Conservation (phyloP, 2,329 filamentous ascomycete genomes). For the Trichoderma sp. region DNA sequence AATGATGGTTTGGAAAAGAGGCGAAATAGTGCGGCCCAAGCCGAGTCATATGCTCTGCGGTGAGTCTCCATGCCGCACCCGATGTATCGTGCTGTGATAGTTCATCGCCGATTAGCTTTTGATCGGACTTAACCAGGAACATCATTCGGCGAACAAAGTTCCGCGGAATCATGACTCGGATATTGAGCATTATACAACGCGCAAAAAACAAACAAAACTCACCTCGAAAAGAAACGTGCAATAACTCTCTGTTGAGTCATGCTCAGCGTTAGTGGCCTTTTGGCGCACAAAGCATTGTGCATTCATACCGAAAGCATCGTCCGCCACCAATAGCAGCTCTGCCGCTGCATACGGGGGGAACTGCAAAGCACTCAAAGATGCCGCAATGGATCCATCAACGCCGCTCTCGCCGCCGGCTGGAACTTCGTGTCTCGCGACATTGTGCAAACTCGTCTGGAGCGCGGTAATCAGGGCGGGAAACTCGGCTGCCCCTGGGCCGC, state of each 20-base stretch:
- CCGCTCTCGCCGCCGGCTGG: constrained; percentile 26
- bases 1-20: constrained; percentile 60
- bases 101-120: constrained; percentile 1
- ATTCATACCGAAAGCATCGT: constrained; percentile 46
- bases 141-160: background rate
- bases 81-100: constrained; percentile 51
- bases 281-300: constrained; percentile 52
- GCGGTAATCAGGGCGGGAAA: constrained; percentile 51
- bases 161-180: background rate
- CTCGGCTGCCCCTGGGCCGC: constrained; percentile 32
- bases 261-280: constrained; percentile 39
- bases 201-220: constrained; percentile 30
- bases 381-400: constrained; percentile 18
- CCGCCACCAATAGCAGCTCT: constrained; percentile 44
- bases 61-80: constrained; percentile 45
- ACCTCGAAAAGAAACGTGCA: constrained; percentile 61
- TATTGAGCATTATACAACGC: background rate
- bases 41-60: constrained; percentile 45
- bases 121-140: background rate
- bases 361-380: constrained; percentile 43
- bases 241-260: constrained; percentile 45
- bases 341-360: constrained; percentile 47
- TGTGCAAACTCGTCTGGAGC: constrained; percentile 49
- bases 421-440: constrained; percentile 38
- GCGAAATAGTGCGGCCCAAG: constrained; percentile 53